A percentile compares a stretch with the other conserved stretches of the same genome.
Evolutionary conservation across 306 rosid species (phyloP).

Genomic region (Morella rubra): DNA sequence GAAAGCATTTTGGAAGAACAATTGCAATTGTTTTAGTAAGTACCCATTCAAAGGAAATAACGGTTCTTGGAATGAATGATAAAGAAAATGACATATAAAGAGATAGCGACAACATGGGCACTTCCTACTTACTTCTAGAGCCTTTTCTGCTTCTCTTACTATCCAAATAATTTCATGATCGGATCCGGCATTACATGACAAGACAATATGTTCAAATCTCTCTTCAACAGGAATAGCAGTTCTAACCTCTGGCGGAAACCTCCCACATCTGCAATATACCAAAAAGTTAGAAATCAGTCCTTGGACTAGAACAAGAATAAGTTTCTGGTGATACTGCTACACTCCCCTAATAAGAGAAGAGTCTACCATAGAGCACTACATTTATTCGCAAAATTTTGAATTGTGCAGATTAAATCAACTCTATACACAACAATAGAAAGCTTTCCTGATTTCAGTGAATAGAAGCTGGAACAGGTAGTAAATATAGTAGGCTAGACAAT

Average conservation of each 20-base stretch:
- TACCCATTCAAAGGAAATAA: background rate
- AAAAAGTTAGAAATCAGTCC: slow-evolving; percentile 26
- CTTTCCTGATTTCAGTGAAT: background rate
- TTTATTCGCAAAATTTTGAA: slow-evolving; percentile 7
- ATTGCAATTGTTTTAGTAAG: background rate
- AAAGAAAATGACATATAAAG: background rate
- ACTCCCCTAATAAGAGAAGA: background rate
- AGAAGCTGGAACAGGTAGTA: background rate
- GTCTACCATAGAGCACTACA: slow-evolving; percentile 6
- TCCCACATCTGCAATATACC: slow-evolving; percentile 74
- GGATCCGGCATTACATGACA: slow-evolving; percentile 81
- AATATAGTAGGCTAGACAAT: background rate
- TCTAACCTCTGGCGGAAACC: slow-evolving; percentile 96
- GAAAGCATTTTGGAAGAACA: background rate
- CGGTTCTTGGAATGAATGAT: background rate
- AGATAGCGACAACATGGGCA: background rate
- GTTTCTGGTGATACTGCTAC: background rate
- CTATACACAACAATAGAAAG: background rate
- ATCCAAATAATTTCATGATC: slow-evolving; percentile 94
- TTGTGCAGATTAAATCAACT: background rate
- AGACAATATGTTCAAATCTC: slow-evolving; percentile 96
- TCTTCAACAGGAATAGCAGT: slow-evolving; percentile 99
- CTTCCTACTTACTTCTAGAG: slow-evolving; percentile 69
- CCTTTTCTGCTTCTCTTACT: slow-evolving; percentile 85
- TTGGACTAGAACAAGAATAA: slow-evolving; percentile 10